Percentiles rank a stretch among this genome's conserved stretches.
Evolutionary conservation across 2,329 filamentous ascomycete species (phyloP).

Genomic region (Neopestalotiopsis clavispora): DNA sequence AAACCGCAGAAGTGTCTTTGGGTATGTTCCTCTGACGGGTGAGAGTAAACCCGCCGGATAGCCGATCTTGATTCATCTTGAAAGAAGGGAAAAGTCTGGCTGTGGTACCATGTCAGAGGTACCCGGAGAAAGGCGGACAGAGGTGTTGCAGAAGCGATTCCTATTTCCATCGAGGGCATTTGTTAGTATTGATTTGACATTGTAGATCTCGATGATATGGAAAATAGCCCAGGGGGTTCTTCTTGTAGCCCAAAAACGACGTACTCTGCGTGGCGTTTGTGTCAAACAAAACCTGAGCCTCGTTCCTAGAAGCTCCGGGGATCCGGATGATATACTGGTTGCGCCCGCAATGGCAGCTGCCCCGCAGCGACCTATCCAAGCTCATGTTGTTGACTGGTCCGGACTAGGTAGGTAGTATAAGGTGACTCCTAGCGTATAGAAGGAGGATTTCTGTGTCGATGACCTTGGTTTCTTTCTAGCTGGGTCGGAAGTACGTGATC

Average conservation of each 20-base stretch:
- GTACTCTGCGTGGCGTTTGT: conserved; percentile 73
- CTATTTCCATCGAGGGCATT: conserved; percentile 34
- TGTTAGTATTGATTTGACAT: neutral
- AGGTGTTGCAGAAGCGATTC: conserved; percentile 72
- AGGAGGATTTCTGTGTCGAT: neutral
- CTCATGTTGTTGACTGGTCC: conserved; percentile 48
- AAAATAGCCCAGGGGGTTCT: neutral
- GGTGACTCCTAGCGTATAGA: neutral
- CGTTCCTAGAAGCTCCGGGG: conserved; percentile 60
- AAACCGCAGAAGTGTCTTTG: conserved; percentile 88
- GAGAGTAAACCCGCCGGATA: conserved; percentile 72
- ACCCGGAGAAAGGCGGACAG: conserved; percentile 83
- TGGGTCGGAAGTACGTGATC: neutral
- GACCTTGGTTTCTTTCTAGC: neutral
- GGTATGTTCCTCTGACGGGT: conserved; percentile 59
- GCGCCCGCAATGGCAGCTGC: conserved; percentile 84
- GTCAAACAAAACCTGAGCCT: conserved; percentile 77
- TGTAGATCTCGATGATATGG: neutral
- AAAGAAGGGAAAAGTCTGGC: conserved; percentile 75
- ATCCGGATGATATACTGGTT: conserved; percentile 80
- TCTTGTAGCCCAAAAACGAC: conserved; percentile 39
- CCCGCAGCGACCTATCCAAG: conserved; percentile 63
- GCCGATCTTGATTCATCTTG: conserved; percentile 74
- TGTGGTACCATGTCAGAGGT: conserved; percentile 80
- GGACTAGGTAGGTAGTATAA: neutral